phyloP scores from a whole-genome alignment of 106 monocot species.

The Dendrobium catenatum region DNA sequence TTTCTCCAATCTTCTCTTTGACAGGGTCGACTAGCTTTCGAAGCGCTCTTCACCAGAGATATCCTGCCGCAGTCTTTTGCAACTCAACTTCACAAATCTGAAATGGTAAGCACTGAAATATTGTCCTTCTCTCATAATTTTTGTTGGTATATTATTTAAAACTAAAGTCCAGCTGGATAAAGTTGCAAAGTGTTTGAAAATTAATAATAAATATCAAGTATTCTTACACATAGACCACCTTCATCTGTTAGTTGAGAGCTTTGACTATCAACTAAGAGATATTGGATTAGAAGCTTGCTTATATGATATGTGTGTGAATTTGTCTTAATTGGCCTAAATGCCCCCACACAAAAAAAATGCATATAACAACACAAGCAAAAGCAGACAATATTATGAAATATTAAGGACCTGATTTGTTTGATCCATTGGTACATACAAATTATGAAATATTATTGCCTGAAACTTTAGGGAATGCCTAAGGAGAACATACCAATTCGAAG shows the following conservation, averaged over 20 bases:
- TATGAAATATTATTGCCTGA: not conserved
- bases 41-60: constrained; percentile 69
- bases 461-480: not conserved
- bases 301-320: not conserved
- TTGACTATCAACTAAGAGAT: not conserved
- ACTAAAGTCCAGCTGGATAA: too few relatives aligned
- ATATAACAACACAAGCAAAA: too few relatives aligned
- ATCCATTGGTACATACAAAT: too few relatives aligned
- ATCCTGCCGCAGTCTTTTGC: constrained; percentile 91
- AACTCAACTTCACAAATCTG: constrained; percentile 21
- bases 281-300: not conserved
- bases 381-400: too few relatives aligned
- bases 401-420: too few relatives aligned
- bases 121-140: too few relatives aligned
- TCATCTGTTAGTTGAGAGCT: not conserved
- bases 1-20: constrained; percentile 37
- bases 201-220: too few relatives aligned
- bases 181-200: too few relatives aligned
- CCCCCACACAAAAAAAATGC: too few relatives aligned
- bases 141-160: too few relatives aligned
- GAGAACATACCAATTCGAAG: not conserved
- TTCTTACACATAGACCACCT: too few relatives aligned
- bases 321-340: not conserved
- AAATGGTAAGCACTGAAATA: not conserved
- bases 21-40: constrained; percentile 88